These are phyloP conservation scores for Globisporangium lucens DNA, from an alignment of 352 stramenopile species.

Conservation along the genomic window DNA sequence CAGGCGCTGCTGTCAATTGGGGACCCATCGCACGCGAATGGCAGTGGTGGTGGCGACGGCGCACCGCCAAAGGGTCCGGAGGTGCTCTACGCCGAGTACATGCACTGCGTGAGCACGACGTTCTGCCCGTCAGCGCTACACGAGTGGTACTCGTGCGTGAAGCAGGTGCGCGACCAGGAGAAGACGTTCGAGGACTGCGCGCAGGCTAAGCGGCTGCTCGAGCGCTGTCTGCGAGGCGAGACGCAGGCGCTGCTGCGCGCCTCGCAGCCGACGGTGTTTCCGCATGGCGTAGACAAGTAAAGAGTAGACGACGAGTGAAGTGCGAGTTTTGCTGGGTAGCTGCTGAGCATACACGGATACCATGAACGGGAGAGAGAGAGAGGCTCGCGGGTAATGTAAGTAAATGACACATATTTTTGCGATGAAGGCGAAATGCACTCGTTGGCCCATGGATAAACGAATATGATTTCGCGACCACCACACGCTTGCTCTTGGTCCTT, in stretches of 20 bases:
- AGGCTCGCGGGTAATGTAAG: background rate
- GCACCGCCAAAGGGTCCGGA: slow-evolving; percentile 29
- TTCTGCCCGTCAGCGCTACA: slow-evolving; percentile 51
- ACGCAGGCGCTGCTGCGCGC: slow-evolving; percentile 57
- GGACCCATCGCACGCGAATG: slow-evolving; percentile 18
- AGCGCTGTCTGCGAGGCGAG: slow-evolving; percentile 71
- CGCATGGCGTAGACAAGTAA: slow-evolving; percentile 12
- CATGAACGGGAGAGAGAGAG: background rate
- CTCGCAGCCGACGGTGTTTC: slow-evolving; percentile 64
- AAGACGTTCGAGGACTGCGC: slow-evolving; percentile 44
- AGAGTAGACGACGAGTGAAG: background rate
- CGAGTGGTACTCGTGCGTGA: slow-evolving; percentile 51
- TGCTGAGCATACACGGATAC: too few relatives aligned
- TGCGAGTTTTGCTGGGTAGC: too few relatives aligned
- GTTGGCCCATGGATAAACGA: slow-evolving; percentile 1
- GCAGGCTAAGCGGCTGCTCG: slow-evolving; percentile 54
- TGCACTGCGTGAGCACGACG: slow-evolving; percentile 48
- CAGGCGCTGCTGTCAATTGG: slow-evolving; percentile 38
- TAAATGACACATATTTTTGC: background rate
- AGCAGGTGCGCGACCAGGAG: slow-evolving; percentile 35
- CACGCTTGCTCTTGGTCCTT: background rate
- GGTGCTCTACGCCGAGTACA: slow-evolving; percentile 61
- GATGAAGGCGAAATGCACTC: background rate
- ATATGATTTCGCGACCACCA: slow-evolving; percentile 1
- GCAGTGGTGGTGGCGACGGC: background rate